Conservation (phyloP, 1,284 basidiomycete species). For the Agaricales sp. region DNA sequence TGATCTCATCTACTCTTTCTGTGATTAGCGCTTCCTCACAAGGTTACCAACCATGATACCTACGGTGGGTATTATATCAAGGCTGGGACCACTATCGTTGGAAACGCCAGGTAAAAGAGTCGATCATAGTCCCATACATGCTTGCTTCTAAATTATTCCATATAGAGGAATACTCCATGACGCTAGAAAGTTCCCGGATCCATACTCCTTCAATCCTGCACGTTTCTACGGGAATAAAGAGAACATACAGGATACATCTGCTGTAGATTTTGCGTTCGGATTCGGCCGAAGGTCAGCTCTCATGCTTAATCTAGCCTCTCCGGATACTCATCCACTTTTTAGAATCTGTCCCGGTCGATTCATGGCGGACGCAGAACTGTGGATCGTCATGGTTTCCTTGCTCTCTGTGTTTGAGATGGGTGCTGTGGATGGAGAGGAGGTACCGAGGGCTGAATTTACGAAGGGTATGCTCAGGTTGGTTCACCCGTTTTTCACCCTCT, state of each 20-base stretch:
- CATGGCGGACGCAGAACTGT: slow-evolving; percentile 13
- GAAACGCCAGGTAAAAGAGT: slow-evolving; percentile 20
- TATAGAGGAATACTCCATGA: slow-evolving; percentile 39
- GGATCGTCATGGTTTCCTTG: slow-evolving; percentile 13
- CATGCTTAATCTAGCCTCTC: neutral
- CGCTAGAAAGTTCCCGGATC: slow-evolving; percentile 27
- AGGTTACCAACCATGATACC: slow-evolving; percentile 27
- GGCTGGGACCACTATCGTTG: slow-evolving; percentile 26
- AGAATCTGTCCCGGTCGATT: slow-evolving; percentile 12
- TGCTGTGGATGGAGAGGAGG: slow-evolving; percentile 6
- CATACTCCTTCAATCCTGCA: slow-evolving; percentile 33
- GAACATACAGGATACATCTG: slow-evolving; percentile 4
- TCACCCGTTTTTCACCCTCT: neutral
- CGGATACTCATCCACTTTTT: neutral
- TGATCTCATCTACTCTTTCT: slow-evolving; percentile 4
- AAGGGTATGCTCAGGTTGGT: slow-evolving; percentile 11
- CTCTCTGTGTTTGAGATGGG: slow-evolving; percentile 10
- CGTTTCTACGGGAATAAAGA: slow-evolving; percentile 23
- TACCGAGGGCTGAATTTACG: slow-evolving; percentile 6
- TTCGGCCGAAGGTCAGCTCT: slow-evolving; percentile 7
- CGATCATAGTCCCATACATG: neutral
- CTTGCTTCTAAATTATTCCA: neutral
- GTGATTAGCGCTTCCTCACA: slow-evolving; percentile 30
- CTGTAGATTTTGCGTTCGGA: slow-evolving; percentile 9
- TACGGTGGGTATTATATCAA: slow-evolving; percentile 30